Base-by-base conservation (phyloP, 2,329 filamentous ascomycete species). In the Pleoardoris graminearum region DNA sequence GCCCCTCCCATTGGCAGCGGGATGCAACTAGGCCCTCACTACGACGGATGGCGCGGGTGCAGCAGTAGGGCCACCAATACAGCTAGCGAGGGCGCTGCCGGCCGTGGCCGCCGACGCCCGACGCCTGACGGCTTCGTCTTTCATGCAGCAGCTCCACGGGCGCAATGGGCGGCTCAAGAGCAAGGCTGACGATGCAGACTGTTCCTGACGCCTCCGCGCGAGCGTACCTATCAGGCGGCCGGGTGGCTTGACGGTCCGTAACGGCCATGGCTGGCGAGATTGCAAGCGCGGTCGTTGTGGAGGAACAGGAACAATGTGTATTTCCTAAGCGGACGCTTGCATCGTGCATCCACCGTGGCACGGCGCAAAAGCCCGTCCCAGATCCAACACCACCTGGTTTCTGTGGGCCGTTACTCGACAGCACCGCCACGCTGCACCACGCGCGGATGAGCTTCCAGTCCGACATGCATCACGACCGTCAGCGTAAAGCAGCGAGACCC, bases 201-300 rank as follows among this genome's bases (percentile, higher is more conserved):
- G 70, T 74, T 72, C 71, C 71, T 74, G 71, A 71, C 69, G 71
- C 70, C 73, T 73, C 73, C 58, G 72, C 66, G 67, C 67, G 55
- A 60, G 65, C 66, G 41, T 27, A 32, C 41, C 41, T 44, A 52
- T 48, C 46, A 35, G 37, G 51, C 25, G 39, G 16, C 41, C 6
- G 5, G 7, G 41, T 44, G 41, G 41, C 27, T 65, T 27, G 63
- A 66, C 66, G 63, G 69, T 68, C 61, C 67, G 68, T 67, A 65
- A 70, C 68, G 65, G 60, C 62, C 62, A 43, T 43, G 39, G 39
- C 25, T n/a, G 10, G 51, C 48, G 50, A 54, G 50, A 48, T 50
- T 53, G 57, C 54, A 55, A 57, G 45, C 48, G 55, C 51, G 22
- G 41, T 62, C 60, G 62, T 27, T 10, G 29, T 22, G 16, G 41